Evolutionary conservation across 2,329 filamentous ascomycete genomes (phyloP).

Genomic region (Pseudogymnoascus sp.): DNA sequence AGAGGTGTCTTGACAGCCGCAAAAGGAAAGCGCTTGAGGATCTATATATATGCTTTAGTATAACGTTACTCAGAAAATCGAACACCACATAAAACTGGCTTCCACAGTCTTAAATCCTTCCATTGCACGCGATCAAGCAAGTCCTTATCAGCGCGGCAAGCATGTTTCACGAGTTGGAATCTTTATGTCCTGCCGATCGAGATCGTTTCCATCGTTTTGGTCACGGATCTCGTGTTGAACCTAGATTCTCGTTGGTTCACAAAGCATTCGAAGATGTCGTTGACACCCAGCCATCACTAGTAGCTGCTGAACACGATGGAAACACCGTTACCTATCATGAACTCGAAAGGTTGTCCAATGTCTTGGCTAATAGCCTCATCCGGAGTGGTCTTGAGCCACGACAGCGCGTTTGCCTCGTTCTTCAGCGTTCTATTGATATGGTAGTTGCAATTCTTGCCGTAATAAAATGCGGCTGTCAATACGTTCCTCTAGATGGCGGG

Average conservation of each 20-base stretch:
- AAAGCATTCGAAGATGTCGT: constrained; percentile 29
- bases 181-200: constrained; percentile 21
- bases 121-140: background rate
- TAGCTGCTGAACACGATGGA: constrained; percentile 33
- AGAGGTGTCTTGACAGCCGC: background rate
- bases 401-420: constrained; percentile 47
- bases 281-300: constrained; percentile 29
- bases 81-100: background rate
- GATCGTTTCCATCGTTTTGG: constrained; percentile 25
- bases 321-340: constrained; percentile 38
- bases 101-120: background rate
- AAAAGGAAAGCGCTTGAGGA: background rate
- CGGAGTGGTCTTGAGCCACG: constrained; percentile 34
- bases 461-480: constrained; percentile 49
- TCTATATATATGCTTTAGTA: background rate
- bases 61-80: background rate
- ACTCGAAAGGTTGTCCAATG: constrained; percentile 36
- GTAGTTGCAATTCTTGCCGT: constrained; percentile 48
- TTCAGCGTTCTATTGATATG: constrained; percentile 48
- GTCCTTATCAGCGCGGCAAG: background rate
- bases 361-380: constrained; percentile 35
- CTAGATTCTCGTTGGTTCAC: constrained; percentile 30
- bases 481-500: constrained; percentile 51
- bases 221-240: constrained; percentile 21
- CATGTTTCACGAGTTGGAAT: constrained; percentile 21